phyloP scores from a whole-genome alignment of 1,284 basidiomycete species.

The Sporisorium scitamineum region DNA sequence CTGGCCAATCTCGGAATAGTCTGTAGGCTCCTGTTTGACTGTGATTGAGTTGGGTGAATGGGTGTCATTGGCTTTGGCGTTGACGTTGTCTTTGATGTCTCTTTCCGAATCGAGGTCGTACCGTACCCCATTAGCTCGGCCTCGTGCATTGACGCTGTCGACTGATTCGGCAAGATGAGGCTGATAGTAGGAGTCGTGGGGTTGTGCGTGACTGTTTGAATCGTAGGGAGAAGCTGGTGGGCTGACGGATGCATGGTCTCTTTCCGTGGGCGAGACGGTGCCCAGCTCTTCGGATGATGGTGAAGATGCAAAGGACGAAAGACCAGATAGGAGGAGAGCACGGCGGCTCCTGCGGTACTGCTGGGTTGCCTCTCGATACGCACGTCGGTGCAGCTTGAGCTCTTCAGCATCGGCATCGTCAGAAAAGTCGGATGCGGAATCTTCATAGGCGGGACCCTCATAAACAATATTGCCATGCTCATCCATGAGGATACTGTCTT shows the following conservation, averaged over 20 bases:
- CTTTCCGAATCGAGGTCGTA: constrained; percentile 22
- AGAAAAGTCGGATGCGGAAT: constrained; percentile 37
- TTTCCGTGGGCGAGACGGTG: constrained; percentile 16
- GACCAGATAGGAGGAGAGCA: constrained; percentile 45
- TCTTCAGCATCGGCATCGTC: constrained; percentile 30
- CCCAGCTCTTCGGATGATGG: constrained; percentile 31
- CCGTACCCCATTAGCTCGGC: constrained; percentile 15
- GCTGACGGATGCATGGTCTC: constrained; percentile 24
- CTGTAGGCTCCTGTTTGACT: constrained; percentile 9
- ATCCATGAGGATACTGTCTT: constrained; percentile 31
- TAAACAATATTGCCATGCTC: constrained; percentile 38
- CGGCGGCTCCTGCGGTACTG: constrained; percentile 51
- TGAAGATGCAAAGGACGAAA: constrained; percentile 42
- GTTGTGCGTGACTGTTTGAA: background rate
- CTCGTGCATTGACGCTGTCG: constrained; percentile 24
- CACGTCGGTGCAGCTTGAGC: constrained; percentile 20
- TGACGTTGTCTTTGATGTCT: background rate
- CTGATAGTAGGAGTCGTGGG: constrained; percentile 31
- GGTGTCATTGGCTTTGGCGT: background rate
- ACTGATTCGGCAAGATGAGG: constrained; percentile 31
- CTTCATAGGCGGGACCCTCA: constrained; percentile 27
- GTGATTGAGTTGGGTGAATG: background rate
- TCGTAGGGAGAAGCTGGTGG: constrained; percentile 31
- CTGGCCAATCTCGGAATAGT: background rate
- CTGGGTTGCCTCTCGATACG: constrained; percentile 47